These are phyloP conservation scores for Diaporthe citriasiana DNA, from an alignment of 2,329 filamentous ascomycete species.

Conservation along the genomic window DNA sequence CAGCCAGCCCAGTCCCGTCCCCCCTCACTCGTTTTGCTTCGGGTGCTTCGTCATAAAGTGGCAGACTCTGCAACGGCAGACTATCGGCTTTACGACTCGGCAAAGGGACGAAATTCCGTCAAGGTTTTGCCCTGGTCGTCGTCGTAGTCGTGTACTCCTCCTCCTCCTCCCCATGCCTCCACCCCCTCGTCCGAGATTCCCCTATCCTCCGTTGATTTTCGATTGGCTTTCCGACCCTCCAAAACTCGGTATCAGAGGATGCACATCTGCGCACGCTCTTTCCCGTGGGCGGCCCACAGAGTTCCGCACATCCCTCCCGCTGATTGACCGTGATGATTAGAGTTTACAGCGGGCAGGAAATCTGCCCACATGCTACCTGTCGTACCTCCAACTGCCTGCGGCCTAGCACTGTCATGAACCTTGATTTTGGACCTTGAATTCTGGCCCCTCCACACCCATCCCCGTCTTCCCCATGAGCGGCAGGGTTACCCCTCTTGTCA, in stretches of 20 bases:
- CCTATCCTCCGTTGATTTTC: not conserved
- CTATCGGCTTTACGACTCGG: too few species aligned
- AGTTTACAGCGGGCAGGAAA: slow-evolving; percentile 30
- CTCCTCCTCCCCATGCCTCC: not conserved
- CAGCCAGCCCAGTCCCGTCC: not conserved
- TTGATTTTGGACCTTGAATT: too few species aligned
- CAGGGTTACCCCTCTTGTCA: slow-evolving; percentile 32
- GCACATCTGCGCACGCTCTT: slow-evolving; percentile 27
- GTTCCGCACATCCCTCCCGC: slow-evolving; percentile 30
- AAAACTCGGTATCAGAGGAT: slow-evolving; percentile 1
- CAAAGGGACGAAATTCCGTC: too few species aligned
- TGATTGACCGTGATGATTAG: slow-evolving; percentile 22
- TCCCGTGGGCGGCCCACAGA: slow-evolving; percentile 23
- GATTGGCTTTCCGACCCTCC: slow-evolving; percentile 30
- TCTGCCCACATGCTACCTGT: slow-evolving; percentile 22
- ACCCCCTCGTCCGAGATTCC: slow-evolving; percentile 6
- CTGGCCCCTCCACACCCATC: not conserved
- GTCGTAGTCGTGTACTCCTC: not conserved
- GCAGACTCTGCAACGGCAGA: too few species aligned
- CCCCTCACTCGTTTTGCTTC: not conserved
- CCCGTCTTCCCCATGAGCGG: slow-evolving; percentile 20
- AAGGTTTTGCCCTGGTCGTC: too few species aligned
- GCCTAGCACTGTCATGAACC: slow-evolving; percentile 15
- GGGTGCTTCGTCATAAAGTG: not conserved
- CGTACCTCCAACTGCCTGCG: slow-evolving; percentile 14